Conservation (phyloP, 2,329 filamentous ascomycete genomes). For the Phialemoniopsis sp. region DNA sequence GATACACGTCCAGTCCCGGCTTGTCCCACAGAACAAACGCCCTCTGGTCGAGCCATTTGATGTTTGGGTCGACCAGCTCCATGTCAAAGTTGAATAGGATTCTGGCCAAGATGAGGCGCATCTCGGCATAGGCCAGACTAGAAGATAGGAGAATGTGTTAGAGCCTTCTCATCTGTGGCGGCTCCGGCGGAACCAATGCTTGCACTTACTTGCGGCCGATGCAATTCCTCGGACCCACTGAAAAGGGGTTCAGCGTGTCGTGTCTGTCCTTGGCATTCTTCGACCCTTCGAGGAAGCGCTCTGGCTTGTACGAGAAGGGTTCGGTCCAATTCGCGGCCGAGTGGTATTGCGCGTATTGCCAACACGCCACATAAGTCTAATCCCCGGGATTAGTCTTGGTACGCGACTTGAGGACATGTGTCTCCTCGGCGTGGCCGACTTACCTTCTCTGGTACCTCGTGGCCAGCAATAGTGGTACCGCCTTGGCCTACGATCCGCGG, state of each 20-base stretch:
- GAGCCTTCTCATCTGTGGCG: too few species aligned
- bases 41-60: constrained; percentile 22
- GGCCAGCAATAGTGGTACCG: constrained; percentile 2
- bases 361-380: constrained; percentile 7
- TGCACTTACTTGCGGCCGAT: constrained; percentile 4
- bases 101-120: constrained; percentile 27
- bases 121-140: constrained; percentile 29
- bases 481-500: constrained; percentile 3
- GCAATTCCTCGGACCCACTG: constrained; percentile 7
- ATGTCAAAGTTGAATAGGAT: constrained; percentile 30
- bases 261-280: constrained; percentile 2
- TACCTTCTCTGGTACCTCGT: constrained; percentile 4
- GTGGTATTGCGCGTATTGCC: constrained; percentile 8
- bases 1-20: constrained; percentile 18
- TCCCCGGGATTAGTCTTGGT: neutral
- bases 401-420: neutral
- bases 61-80: constrained; percentile 14
- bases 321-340: constrained; percentile 3
- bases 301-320: constrained; percentile 6
- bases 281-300: constrained; percentile 5
- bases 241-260: constrained; percentile 9
- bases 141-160: neutral
- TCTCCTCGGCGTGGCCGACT: too few species aligned
- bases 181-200: too few species aligned
- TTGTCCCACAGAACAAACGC: constrained; percentile 25